Conservation (phyloP, 495 filamentous ascomycete genomes). For the Penicillium malachiteum region DNA sequence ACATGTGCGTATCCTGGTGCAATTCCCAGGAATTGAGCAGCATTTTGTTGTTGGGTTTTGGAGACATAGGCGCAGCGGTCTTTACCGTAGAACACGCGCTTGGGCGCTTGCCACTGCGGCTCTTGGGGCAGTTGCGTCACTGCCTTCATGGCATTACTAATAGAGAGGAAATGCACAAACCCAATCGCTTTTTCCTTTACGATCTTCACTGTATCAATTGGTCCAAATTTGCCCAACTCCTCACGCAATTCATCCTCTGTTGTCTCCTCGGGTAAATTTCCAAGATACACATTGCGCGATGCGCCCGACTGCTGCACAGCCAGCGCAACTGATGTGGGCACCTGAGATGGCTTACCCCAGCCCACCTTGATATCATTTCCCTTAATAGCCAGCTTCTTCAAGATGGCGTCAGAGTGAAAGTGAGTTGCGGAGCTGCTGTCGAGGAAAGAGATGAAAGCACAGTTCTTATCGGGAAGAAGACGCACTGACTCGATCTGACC, state of each 20-base stretch:
- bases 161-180: constrained; percentile 96
- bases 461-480: constrained; percentile 97
- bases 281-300: constrained; percentile 97
- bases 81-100: constrained; percentile 97
- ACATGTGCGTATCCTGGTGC: constrained; percentile 97
- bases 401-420: constrained; percentile 98
- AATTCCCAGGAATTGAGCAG: constrained; percentile 96
- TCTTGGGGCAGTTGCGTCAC: constrained; percentile 95
- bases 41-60: constrained; percentile 99
- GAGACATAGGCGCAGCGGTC: constrained; percentile 98
- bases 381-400: constrained; percentile 97
- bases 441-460: constrained; percentile 98
- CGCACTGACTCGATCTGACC: constrained; percentile 98
- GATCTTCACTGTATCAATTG: constrained; percentile 96
- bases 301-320: constrained; percentile 97
- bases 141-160: constrained; percentile 98
- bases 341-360: constrained; percentile 98
- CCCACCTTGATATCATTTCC: constrained; percentile 99
- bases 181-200: constrained; percentile 98
- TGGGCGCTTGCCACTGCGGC: constrained; percentile 91
- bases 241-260: constrained; percentile 90
- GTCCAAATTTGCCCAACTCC: constrained; percentile 93
- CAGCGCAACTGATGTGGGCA: constrained; percentile 92
- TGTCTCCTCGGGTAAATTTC: constrained; percentile 87
- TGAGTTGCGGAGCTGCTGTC: constrained; percentile 96